Base-by-base conservation (phyloP, 352 stramenopile genomes). In the Phytophthora nicotianae region DNA sequence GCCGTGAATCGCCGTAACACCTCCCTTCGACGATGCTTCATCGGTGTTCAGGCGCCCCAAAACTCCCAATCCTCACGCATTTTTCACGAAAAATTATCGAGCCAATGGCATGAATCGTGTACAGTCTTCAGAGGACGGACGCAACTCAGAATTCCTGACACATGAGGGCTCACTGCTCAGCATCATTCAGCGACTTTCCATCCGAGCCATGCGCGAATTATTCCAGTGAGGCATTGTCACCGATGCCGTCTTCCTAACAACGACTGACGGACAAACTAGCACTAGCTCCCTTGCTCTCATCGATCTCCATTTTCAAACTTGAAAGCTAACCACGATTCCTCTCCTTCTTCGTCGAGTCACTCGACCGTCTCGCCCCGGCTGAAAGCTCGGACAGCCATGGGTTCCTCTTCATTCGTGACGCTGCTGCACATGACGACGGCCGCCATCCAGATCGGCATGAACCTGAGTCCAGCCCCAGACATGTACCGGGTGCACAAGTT, bases 361-460 rank as follows among this genome's bases (percentile, higher is more conserved):
- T 61, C 52, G 59, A 59, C 51, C 65, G n/a, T 65, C 65, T 65
- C 65, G 59, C 65, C 65, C 59, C 21, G 65, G 65, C 65, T 73
- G 59, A 69, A 59, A 58, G 43, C 35, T 61, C 37, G 35, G 45
- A 9, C 27, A 59, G 50, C 27, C 40, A 73, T 73, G 65, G 20
- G 47, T 47, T 65, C 53, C 33, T 59, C 67, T 23, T n/a, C 51
- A 42, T 37, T 75, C 13, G 52, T 68, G 23, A 70, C 58, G 51
- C 55, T 68, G 35, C 59, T 77, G 14, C 56, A 62, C 52, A 9
- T 74, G 51, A 58, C 56, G 41, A 75, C 68, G 24, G 68, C 72
- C 26, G 50, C 57, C 48, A 65, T 74, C 50, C 70, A 75, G 42
- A 63, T 79, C 11, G 53, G 55, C 41, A 77, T 79, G 67, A 75